Base-by-base conservation (phyloP, 192 early-diverging fungal genomes). In the Dissophora globulifera region DNA sequence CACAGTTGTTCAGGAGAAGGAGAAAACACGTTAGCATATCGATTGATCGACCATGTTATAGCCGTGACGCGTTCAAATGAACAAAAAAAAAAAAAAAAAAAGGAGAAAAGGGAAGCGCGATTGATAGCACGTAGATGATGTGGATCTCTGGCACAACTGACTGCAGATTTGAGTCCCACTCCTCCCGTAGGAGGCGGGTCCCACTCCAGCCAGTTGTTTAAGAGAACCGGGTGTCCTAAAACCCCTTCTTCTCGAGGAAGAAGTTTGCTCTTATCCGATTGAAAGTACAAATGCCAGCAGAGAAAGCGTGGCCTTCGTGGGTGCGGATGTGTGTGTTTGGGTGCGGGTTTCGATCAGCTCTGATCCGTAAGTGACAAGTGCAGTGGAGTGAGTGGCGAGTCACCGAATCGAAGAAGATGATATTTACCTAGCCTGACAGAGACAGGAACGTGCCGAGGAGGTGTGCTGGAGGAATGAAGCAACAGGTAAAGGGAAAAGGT, bases 191-290 rank as follows among this genome's bases (percentile, higher is more conserved):
- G 52, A 50, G 64, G 72, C 72, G 64, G 63, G 64, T 67, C 72
- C 58, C 72, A 76, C 63, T 67, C 62, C 64, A 50, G 58, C 27
- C 35, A 76, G 57, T 76, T 76, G 72, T 76, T 76, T 66, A 62
- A 76, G 53, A 51, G 62, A 76, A 55, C 61, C 63, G 72, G 72
- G 72, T 76, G 72, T 76, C 72, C 72, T 76, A 76, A 76, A 76
- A 76, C 72, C 72, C 72, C 72, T 61, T 59, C 55, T 59, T 64
- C 58, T 55, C 62, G 43, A 61, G 58, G 58, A 76, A 57, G 38
- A 59, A 66, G 72, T 51, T 76, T 56, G 67, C 46, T 76, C 72
- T 76, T 76, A 76, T 76, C 72, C 72, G 72, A 76, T 76, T 61
- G 57, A 62, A 67, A 76, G 64, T 56, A 76, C 72, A 76, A 76